Conservation (phyloP, 441 rosid species). For the Omphalea diandra region DNA sequence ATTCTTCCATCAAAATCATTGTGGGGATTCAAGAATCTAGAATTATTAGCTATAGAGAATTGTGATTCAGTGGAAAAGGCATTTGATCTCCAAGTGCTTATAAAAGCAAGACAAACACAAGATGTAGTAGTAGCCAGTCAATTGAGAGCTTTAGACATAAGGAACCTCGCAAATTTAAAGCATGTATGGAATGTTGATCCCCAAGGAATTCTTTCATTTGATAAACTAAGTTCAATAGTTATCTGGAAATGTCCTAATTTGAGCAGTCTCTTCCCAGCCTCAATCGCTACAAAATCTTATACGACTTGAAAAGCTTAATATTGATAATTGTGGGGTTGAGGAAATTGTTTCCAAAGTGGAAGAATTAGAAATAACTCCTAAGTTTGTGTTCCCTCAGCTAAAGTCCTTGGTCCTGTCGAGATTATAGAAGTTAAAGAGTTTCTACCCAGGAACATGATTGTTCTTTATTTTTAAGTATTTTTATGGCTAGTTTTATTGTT, state of each 20-base stretch:
- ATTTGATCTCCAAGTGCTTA: conserved; percentile 15
- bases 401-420: neutral
- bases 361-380: neutral
- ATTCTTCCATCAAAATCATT: conserved; percentile 8
- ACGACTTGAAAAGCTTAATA: conserved; percentile 9
- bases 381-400: conserved; percentile 22
- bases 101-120: neutral
- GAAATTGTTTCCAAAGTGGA: conserved; percentile 16
- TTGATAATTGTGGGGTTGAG: conserved; percentile 21
- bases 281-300: conserved; percentile 10
- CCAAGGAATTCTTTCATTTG: conserved; percentile 18
- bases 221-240: neutral
- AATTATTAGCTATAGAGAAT: neutral
- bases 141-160: neutral
- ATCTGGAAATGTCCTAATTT: conserved; percentile 6
- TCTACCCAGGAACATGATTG: neutral
- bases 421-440: too few species aligned
- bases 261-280: conserved; percentile 23
- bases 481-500: too few species aligned
- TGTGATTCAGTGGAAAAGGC: conserved; percentile 28
- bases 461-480: too few species aligned
- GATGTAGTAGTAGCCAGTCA: neutral
- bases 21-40: conserved; percentile 8
- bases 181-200: conserved; percentile 26
- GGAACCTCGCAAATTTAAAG: conserved; percentile 26